Evolutionary conservation across 2,329 filamentous ascomycete species (phyloP), one percentile per base, ranked within the genome.

Genomic region (Orbilia quercus): DNA sequence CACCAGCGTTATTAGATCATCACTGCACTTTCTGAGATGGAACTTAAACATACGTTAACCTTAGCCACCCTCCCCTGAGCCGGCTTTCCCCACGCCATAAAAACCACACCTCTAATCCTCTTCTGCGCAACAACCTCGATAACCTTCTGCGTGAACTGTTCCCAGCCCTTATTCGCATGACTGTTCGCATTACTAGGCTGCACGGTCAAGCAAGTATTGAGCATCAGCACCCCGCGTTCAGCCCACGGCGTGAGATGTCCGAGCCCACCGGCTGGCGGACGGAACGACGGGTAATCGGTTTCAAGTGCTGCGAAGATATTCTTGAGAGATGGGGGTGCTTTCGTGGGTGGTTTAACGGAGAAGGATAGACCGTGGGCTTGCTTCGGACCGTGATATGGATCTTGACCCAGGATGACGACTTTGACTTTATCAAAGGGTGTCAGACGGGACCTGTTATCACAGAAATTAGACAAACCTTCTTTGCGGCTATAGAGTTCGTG

Each of bases 281-380:
- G 82, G 81, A 96, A 97, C 45, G 84, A 81, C 0, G 94, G 92
- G 79, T 96, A 98, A 82, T 98, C 93, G 63, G 90, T 92, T 79
- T 90, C 88, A 65, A 99, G 87, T 9, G 89, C 90, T 45, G 85
- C 92, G 84, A 96, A 99, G 83, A 99, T 97, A 82, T 99, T 99
- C 78, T 88, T 87, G 14, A 99, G 88, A 0, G 92, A 96, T 0
- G 94, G 93, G 0, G 95, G 95, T 0, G 94, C 92, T 2, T 87
- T 87, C 0, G 92, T 96, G 0, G 95, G 95, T 1, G 94, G 89
- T 7, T 91, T 91, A 63, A 98, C 93, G 51, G 92, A 96, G 85
- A 99, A 99, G 80, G 91, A 94, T 70, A 99, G 88, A 45, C 95
- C 95, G 81, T 98, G 95, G 55, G 95, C 95, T 84, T 99, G 95